Evolutionary conservation across 1,139 yeast genomes (phyloP).

Genomic region (Saccharomyces hybrid): DNA sequence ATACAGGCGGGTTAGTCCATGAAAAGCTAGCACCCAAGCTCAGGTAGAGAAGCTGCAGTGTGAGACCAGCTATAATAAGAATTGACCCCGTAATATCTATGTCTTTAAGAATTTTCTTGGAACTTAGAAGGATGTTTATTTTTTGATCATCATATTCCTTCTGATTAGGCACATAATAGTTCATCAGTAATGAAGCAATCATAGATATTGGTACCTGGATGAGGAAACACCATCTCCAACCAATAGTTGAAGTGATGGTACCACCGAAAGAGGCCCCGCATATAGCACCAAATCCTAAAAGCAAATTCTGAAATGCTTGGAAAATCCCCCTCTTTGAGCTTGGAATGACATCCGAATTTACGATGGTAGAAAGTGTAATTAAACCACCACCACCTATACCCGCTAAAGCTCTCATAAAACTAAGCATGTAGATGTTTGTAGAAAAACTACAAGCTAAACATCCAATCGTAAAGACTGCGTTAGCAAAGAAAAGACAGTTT

Average conservation of each 20-base stretch:
- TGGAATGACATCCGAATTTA: conserved; percentile 47
- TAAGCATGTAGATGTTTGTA: conserved; percentile 36
- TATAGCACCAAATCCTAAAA: conserved; percentile 56
- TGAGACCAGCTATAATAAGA: conserved; percentile 40
- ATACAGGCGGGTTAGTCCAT: conserved; percentile 8
- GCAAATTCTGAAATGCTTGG: conserved; percentile 53
- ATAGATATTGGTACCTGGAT: conserved; percentile 55
- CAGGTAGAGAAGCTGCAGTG: conserved; percentile 32
- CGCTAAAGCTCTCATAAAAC: conserved; percentile 48
- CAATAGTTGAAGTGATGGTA: conserved; percentile 50
- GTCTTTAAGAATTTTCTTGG: conserved; percentile 37
- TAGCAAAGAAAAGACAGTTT: conserved; percentile 40
- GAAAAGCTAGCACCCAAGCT: conserved; percentile 19
- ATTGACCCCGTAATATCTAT: conserved; percentile 65
- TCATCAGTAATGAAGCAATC: conserved; percentile 35
- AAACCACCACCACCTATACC: conserved; percentile 60
- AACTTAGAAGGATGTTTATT: conserved; percentile 32
- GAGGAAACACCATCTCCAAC: conserved; percentile 63
- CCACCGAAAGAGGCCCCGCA: conserved; percentile 67
- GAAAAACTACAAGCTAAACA: conserved; percentile 44
- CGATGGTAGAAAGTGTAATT: conserved; percentile 43
- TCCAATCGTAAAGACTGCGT: conserved; percentile 42
- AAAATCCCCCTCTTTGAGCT: conserved; percentile 46
- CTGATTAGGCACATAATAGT: conserved; percentile 31
- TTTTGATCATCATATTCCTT: conserved; percentile 8